phyloP scores from a whole-genome alignment of 495 filamentous ascomycete genomes.

The Terfezia claveryi region DNA sequence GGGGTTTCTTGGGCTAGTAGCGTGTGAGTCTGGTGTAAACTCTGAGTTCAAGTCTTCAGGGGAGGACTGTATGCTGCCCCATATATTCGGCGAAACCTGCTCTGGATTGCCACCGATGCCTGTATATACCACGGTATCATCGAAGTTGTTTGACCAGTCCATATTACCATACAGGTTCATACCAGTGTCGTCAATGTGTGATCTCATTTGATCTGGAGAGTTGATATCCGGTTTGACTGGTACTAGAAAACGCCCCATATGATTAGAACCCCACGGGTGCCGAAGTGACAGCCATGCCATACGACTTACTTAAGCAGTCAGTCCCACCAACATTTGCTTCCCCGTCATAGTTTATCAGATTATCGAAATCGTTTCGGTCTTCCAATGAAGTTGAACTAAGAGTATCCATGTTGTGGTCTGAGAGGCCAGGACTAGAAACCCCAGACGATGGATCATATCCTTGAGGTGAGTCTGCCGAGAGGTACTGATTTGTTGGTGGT shows the following conservation, averaged over 20 bases:
- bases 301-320: not conserved
- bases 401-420: not conserved
- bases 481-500: not conserved
- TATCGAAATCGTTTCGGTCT: not conserved
- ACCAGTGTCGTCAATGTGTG: not conserved
- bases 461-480: not conserved
- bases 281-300: not conserved
- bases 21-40: not conserved
- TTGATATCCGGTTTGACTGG: not conserved
- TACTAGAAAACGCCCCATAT: not conserved
- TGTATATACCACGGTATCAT: not conserved
- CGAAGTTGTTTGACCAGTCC: not conserved
- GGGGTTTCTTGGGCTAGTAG: not conserved
- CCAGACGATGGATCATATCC: not conserved
- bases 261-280: not conserved
- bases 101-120: not conserved
- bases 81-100: not conserved
- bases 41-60: not conserved
- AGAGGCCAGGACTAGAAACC: not conserved
- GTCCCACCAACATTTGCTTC: not conserved
- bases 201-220: not conserved
- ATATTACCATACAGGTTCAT: not conserved
- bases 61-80: too few species aligned
- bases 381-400: not conserved
- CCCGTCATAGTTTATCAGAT: not conserved